These are phyloP conservation scores for Ochromonas danica DNA, from an alignment of 108 stramenopile genomes.

Conservation along the genomic window DNA sequence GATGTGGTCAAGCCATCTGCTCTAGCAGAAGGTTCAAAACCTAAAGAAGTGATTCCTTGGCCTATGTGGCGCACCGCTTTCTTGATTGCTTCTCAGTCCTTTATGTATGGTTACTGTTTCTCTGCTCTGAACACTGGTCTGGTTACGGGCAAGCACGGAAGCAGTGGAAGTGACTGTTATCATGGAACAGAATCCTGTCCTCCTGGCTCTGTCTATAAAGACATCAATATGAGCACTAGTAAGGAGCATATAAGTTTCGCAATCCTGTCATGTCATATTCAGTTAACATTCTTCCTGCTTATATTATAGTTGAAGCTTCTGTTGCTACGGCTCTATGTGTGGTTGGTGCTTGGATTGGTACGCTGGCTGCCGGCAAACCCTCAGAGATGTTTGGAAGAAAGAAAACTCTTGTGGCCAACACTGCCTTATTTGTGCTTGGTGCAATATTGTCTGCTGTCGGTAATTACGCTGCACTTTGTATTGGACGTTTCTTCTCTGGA, in stretches of 20 bases:
- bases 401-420: slow-evolving; percentile 17
- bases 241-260: neutral
- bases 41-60: neutral
- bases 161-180: slow-evolving; percentile 28
- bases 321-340: slow-evolving; percentile 4
- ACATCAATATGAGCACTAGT: slow-evolving; percentile 9
- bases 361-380: neutral
- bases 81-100: slow-evolving; percentile 10
- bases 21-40: slow-evolving; percentile 50
- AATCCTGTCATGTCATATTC: no score
- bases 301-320: slow-evolving; percentile 25
- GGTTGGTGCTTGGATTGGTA: slow-evolving; percentile 23
- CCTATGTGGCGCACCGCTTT: slow-evolving; percentile 11
- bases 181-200: slow-evolving; percentile 3
- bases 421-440: neutral
- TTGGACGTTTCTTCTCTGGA: slow-evolving; percentile 22
- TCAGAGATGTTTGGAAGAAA: slow-evolving; percentile 25
- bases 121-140: slow-evolving; percentile 12
- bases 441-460: neutral
- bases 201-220: slow-evolving; percentile 17
- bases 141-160: slow-evolving; percentile 9
- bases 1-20: slow-evolving; percentile 39
- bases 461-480: neutral
- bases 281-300: no score
- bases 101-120: slow-evolving; percentile 13